Percentiles rank a stretch among this genome's conserved stretches.
Conservation (phyloP, 805 yeast species). For the Scheffersomyces ergatensis region DNA sequence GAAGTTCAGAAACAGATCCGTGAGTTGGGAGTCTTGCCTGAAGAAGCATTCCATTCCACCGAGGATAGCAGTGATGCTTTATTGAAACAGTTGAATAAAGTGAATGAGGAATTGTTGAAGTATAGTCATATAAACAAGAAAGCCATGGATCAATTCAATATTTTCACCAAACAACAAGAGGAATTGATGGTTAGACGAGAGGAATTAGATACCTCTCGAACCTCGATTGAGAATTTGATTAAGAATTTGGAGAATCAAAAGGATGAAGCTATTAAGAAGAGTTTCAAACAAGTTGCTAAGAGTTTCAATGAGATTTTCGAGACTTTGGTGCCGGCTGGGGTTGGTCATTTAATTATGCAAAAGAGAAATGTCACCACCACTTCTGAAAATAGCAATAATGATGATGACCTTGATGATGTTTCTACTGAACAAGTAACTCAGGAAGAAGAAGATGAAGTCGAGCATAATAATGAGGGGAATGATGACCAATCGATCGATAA, state of each 20-base stretch:
- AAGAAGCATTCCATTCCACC: conserved; percentile 63
- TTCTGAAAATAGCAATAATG: conserved; percentile 12
- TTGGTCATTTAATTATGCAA: conserved; percentile 70
- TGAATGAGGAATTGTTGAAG: conserved; percentile 56
- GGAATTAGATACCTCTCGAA: conserved; percentile 69
- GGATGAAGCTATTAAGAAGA: conserved; percentile 73
- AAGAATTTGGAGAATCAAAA: conserved; percentile 71
- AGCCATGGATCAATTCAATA: conserved; percentile 79
- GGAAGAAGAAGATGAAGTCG: conserved; percentile 12
- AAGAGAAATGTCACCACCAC: conserved; percentile 25
- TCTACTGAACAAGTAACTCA: conserved; percentile 9
- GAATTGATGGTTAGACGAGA: conserved; percentile 61
- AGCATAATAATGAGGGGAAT: conserved; percentile 1
- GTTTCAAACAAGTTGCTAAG: conserved; percentile 72
- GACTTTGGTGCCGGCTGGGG: conserved; percentile 78
- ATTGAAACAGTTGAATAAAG: conserved; percentile 48
- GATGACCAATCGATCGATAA: conserved; percentile 40
- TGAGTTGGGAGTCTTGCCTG: conserved; percentile 87
- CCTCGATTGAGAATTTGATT: conserved; percentile 71
- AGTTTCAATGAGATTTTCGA: conserved; percentile 76
- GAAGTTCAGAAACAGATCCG: conserved; percentile 71
- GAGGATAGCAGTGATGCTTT: conserved; percentile 50
- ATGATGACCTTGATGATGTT: conserved; percentile 13
- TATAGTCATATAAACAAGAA: conserved; percentile 82
- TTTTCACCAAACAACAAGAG: conserved; percentile 70